Conservation (phyloP, 2,329 filamentous ascomycete genomes). For the Penicillium brasilianum region DNA sequence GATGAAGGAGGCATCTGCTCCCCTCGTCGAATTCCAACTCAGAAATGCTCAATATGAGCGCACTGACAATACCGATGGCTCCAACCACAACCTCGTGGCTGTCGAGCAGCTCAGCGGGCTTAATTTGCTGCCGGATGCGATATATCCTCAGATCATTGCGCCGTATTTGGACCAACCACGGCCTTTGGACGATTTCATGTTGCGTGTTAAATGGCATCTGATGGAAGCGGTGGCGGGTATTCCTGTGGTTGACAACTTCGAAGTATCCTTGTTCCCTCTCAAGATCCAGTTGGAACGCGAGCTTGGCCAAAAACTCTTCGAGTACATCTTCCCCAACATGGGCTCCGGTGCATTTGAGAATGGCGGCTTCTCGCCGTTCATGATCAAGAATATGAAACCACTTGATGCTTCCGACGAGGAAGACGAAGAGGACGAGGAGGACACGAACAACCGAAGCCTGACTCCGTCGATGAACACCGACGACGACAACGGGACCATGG, state of each 20-base stretch:
- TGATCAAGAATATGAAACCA: conserved; percentile 59
- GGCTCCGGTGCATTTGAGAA: conserved; percentile 60
- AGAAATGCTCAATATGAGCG: conserved; percentile 91
- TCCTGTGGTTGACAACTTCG: conserved; percentile 94
- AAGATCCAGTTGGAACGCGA: conserved; percentile 93
- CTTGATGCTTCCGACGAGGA: conserved; percentile 50
- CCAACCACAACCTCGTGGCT: conserved; percentile 89
- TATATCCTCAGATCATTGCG: conserved; percentile 94
- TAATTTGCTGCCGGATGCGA: conserved; percentile 86
- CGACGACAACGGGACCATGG: conserved; percentile 44
- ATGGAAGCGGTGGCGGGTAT: conserved; percentile 97
- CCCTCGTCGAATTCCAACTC: conserved; percentile 90
- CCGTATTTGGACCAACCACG: conserved; percentile 76
- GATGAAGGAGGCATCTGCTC: conserved; percentile 82
- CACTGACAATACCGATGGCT: conserved; percentile 95
- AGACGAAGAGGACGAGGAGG: conserved; percentile 46
- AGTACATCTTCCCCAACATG: conserved; percentile 94
- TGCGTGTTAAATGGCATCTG: conserved; percentile 97
- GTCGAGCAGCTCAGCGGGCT: conserved; percentile 86
- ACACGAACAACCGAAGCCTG: conserved; percentile 18
- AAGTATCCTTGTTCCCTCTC: conserved; percentile 89
- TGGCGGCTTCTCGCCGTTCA: conserved; percentile 57
- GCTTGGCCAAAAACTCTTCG: conserved; percentile 88
- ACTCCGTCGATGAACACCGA: conserved; percentile 44
- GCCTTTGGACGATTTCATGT: conserved; percentile 74